These are phyloP conservation scores for Gleditsia sinensis DNA, from an alignment of 306 rosid species.

Conservation along the genomic window DNA sequence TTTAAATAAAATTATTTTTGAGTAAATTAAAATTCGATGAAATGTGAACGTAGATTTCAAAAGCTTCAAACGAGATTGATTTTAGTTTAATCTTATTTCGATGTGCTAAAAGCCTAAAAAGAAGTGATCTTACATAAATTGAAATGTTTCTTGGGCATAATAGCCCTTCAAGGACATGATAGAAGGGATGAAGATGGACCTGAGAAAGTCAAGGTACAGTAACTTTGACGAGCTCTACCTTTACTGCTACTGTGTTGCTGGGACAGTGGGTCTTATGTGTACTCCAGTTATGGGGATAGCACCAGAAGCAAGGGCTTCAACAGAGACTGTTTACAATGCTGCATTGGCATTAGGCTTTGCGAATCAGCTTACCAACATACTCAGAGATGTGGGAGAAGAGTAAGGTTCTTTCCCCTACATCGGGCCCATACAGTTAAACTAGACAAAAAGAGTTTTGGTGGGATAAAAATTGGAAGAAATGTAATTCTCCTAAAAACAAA, in stretches of 20 bases:
- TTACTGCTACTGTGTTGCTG: slow-evolving; percentile 72
- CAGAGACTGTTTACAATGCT: slow-evolving; percentile 48
- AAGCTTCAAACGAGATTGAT: no score
- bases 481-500: no score
- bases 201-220: neutral
- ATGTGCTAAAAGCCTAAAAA: no score
- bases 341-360: slow-evolving; percentile 69
- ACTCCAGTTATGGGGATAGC: slow-evolving; percentile 69
- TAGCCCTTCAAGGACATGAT: neutral
- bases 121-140: no score
- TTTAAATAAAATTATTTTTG: no score
- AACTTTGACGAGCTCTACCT: slow-evolving; percentile 70
- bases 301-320: slow-evolving; percentile 26
- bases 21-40: no score
- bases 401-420: neutral
- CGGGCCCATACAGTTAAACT: no score
- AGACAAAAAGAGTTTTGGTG: no score
- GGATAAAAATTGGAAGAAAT: no score
- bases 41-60: no score
- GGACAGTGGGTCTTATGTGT: slow-evolving; percentile 76
- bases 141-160: no score
- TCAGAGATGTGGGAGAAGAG: slow-evolving; percentile 65
- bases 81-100: no score
- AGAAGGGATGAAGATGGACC: neutral
- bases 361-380: slow-evolving; percentile 69